Conservation (phyloP, 441 rosid species). For the Pelargonium australe region DNA sequence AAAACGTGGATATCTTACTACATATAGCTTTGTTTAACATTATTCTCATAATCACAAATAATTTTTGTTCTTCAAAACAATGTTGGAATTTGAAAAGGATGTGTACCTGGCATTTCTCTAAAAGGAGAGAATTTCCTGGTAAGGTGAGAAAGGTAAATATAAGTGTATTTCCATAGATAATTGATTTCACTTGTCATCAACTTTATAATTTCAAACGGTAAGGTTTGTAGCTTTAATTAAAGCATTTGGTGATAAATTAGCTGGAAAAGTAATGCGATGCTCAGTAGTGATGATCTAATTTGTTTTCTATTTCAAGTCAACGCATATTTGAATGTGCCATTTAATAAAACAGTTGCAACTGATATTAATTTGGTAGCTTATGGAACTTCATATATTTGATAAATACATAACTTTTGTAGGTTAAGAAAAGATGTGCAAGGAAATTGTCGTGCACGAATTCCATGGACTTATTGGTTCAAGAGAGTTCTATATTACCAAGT, state of each 20-base stretch:
- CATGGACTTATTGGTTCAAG: conserved; percentile 89
- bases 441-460: conserved; percentile 45
- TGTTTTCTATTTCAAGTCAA: not conserved
- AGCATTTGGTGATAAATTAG: not conserved
- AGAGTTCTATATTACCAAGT: conserved; percentile 87
- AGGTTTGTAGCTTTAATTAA: not conserved
- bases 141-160: not conserved
- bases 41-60: not conserved
- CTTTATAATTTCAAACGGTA: not conserved
- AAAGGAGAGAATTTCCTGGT: not conserved
- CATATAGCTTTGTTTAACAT: not conserved
- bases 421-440: conserved; percentile 36
- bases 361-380: conserved; percentile 2
- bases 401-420: conserved; percentile 29
- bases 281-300: not conserved
- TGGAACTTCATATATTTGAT: conserved; percentile 8
- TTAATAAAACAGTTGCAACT: not conserved
- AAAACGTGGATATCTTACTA: not conserved
- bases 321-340: not conserved
- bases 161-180: not conserved
- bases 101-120: not conserved
- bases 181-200: not conserved
- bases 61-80: not conserved
- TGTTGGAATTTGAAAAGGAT: not conserved
- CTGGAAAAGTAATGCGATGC: too few relatives aligned